These are phyloP conservation scores for Metarhizium humberi DNA, from an alignment of 2,329 filamentous ascomycete genomes.

Conservation along the genomic window DNA sequence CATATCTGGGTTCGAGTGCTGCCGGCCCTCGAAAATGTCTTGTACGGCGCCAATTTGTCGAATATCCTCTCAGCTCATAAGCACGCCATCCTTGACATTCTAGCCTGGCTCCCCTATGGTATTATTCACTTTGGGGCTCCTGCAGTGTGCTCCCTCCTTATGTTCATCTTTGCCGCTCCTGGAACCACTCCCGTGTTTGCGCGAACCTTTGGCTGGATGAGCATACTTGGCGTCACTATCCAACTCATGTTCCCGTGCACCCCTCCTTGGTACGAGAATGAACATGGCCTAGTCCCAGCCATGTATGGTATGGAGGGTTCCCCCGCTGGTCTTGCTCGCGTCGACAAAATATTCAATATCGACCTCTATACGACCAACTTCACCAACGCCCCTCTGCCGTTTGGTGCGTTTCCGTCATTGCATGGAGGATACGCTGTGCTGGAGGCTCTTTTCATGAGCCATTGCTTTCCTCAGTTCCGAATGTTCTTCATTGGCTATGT, in stretches of 20 bases:
- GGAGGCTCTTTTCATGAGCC: constrained; percentile 86
- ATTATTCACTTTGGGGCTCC: constrained; percentile 84
- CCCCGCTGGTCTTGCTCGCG: constrained; percentile 77
- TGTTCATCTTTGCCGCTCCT: constrained; percentile 85
- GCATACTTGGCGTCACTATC: constrained; percentile 76
- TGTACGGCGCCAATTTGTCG: constrained; percentile 91
- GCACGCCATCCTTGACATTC: constrained; percentile 69
- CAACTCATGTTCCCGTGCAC: constrained; percentile 90
- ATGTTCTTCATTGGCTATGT: constrained; percentile 76
- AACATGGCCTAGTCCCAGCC: constrained; percentile 81
- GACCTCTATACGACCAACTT: constrained; percentile 92
- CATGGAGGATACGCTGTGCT: constrained; percentile 85
- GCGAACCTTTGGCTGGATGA: constrained; percentile 86
- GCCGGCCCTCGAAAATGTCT: constrained; percentile 88
- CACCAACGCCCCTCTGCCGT: constrained; percentile 81
- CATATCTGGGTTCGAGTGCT: constrained; percentile 94
- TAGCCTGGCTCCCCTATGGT: constrained; percentile 92
- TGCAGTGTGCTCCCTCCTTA: constrained; percentile 63
- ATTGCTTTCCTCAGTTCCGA: constrained; percentile 78
- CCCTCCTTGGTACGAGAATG: constrained; percentile 93
- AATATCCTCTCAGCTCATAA: constrained; percentile 92
- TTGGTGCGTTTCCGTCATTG: constrained; percentile 89
- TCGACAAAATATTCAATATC: constrained; percentile 82
- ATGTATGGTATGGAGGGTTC: constrained; percentile 88
- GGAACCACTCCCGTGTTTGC: constrained; percentile 79